Base-by-base conservation (phyloP, 2,329 filamentous ascomycete species). In the Cladorrhinum sp. region DNA sequence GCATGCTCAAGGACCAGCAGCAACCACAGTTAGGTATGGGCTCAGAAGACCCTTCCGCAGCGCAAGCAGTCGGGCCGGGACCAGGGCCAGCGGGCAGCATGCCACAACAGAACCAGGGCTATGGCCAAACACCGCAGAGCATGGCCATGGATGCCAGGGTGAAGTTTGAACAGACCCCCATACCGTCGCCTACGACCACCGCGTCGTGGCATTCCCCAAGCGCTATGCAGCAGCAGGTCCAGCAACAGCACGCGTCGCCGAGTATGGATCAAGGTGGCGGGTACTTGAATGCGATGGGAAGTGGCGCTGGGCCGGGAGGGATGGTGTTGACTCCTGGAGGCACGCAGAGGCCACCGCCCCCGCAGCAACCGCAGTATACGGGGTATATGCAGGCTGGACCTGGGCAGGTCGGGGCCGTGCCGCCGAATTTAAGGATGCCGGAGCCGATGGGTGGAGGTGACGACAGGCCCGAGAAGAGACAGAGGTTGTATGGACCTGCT, bases 1-100 rank as follows among this genome's bases (percentile, higher is more conserved):
- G 92, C 72, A 81, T 96, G 63, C 87, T 96, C 71, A 92, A 91
- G 71, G 84, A 86, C 61, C 82, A 82, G 3, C 77, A 80, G 2
- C 70, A 65, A 6, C 63, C 66, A 18, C 42, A 5, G 3, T 14
- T 46, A 20, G 42, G 42, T 4, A 20, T 46, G 16, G 42, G 42
- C 5, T 18, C 42, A 5, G 42, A 46, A 3, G 42, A 46, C 59
- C 60, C 21, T 56, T 28, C 26, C 4, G 55, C 4, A 42, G 53
- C 3, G 53, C 59, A 18, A 59, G 53, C 49, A 3, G 54, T 61
- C 61, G 26, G 48, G 28, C 49, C 36, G 12, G 52, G 57, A 2
- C 20, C 54, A 53, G 52, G 46, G 46, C 52, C 56, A 23, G 48
- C 53, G n/a, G 58, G 60, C 24, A 55, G 59, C 42, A 54, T 36